Conservation (phyloP, 2,329 filamentous ascomycete species). For the Cercospora sojina region DNA sequence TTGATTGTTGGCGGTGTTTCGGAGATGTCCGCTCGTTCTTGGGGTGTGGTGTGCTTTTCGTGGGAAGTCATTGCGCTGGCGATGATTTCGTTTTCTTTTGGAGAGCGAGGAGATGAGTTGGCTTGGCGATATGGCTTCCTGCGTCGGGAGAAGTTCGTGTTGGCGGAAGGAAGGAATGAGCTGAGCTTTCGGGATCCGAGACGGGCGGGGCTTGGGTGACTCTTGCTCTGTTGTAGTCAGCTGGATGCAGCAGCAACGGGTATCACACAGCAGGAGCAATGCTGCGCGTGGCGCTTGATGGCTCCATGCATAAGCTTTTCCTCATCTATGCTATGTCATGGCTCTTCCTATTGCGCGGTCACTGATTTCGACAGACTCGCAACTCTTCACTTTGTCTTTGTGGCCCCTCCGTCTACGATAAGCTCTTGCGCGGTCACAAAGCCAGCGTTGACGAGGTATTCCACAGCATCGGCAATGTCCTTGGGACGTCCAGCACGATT, state of each 20-base stretch:
- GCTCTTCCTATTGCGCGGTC: neutral
- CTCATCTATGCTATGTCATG: neutral
- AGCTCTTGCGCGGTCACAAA: constrained; percentile 50
- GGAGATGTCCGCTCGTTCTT: constrained; percentile 6
- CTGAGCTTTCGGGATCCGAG: neutral
- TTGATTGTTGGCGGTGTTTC: constrained; percentile 4
- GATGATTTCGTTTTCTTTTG: neutral
- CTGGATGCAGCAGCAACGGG: neutral
- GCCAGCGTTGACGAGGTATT: constrained; percentile 42
- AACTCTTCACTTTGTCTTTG: constrained; percentile 36
- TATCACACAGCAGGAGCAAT: neutral
- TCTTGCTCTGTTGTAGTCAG: constrained; percentile 2
- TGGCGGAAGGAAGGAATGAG: neutral
- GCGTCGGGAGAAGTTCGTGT: neutral
- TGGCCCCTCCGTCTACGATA: constrained; percentile 45
- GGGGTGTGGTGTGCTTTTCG: neutral
- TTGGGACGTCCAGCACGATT: constrained; percentile 52
- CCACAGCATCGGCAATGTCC: constrained; percentile 45
- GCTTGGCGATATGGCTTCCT: neutral
- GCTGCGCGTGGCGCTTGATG: neutral
- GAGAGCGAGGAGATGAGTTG: neutral
- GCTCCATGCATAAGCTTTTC: no score
- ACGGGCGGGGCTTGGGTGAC: neutral
- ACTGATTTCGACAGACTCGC: neutral
- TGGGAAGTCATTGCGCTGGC: neutral